Evolutionary conservation across 352 stramenopile species (phyloP).

Genomic region (Peronospora farinosa): DNA sequence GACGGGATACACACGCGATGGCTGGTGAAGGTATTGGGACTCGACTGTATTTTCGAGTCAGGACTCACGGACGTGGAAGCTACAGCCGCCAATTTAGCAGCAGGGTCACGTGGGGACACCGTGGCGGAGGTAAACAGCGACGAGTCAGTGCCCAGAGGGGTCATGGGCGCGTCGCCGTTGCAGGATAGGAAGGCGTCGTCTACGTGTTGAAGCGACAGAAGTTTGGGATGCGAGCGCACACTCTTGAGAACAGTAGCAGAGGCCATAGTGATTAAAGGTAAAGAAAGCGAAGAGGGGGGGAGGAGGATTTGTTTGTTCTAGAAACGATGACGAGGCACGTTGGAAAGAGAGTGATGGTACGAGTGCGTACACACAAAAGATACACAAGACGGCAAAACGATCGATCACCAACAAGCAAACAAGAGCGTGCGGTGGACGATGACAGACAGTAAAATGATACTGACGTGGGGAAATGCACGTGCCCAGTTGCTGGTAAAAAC

Average conservation of each 20-base stretch:
- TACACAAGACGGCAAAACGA: constrained; percentile 30
- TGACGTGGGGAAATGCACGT: constrained; percentile 23
- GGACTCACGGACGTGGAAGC: neutral
- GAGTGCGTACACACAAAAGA: constrained; percentile 32
- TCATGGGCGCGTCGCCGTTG: constrained; percentile 36
- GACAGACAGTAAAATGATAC: constrained; percentile 2
- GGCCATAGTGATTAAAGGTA: constrained; percentile 31
- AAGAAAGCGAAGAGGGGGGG: constrained; percentile 4
- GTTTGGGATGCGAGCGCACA: constrained; percentile 35
- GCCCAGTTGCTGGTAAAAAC: constrained; percentile 48
- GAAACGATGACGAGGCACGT: constrained; percentile 26
- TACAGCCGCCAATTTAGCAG: constrained; percentile 38
- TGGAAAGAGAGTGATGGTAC: constrained; percentile 26
- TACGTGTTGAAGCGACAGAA: constrained; percentile 44
- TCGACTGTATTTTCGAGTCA: constrained; percentile 10
- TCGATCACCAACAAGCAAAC: constrained; percentile 5
- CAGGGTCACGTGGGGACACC: constrained; percentile 51
- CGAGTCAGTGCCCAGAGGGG: constrained; percentile 31
- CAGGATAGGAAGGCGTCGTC: constrained; percentile 31
- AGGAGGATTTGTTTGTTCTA: constrained; percentile 26
- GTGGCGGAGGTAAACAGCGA: constrained; percentile 24
- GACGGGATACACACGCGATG: constrained; percentile 28
- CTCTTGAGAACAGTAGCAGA: constrained; percentile 32
- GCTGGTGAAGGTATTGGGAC: constrained; percentile 13
- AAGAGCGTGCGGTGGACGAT: neutral